These are phyloP conservation scores for Cytospora piceicola DNA, from an alignment of 2,329 filamentous ascomycete genomes.

Conservation along the genomic window DNA sequence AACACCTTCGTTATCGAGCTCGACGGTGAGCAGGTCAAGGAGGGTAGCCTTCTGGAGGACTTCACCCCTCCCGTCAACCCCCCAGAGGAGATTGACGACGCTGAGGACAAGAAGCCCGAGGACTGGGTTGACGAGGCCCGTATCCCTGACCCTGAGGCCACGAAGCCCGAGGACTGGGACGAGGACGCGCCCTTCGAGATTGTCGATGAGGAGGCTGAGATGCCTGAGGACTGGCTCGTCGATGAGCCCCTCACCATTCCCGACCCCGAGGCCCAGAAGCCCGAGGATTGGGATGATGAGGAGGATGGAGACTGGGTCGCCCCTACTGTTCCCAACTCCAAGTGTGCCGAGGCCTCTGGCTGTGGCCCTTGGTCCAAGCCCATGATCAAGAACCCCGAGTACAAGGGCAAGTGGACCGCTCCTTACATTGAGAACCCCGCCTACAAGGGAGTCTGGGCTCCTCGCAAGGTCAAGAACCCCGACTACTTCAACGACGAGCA, in stretches of 20 bases:
- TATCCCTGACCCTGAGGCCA: constrained; percentile 90
- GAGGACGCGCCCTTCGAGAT: constrained; percentile 98
- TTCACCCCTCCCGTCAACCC: constrained; percentile 95
- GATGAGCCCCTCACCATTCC: constrained; percentile 80
- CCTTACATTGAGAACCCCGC: constrained; percentile 94
- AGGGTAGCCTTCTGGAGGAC: constrained; percentile 90
- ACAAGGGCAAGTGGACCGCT: constrained; percentile 99
- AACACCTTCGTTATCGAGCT: constrained; percentile 93
- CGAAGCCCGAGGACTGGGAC: constrained; percentile 98
- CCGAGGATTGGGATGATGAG: constrained; percentile 99
- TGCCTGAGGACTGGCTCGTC: constrained; percentile 95
- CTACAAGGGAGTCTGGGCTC: constrained; percentile 96
- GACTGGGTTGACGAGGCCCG: constrained; percentile 94
- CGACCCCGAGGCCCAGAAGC: constrained; percentile 95
- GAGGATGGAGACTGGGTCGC: constrained; percentile 98
- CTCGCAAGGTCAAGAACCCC: constrained; percentile 96
- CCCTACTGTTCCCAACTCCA: constrained; percentile 90
- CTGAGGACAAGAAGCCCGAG: constrained; percentile 89
- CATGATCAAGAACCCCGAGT: constrained; percentile 90
- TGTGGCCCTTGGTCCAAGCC: constrained; percentile 93
- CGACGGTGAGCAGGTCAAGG: constrained; percentile 86
- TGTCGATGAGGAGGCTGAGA: constrained; percentile 87
- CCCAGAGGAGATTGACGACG: constrained; percentile 89
- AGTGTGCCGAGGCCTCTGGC: constrained; percentile 90
- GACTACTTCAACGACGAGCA: constrained; percentile 96